These are phyloP conservation scores for Cymodocea nodosa DNA, from an alignment of 116 monocot genomes.

Conservation along the genomic window DNA sequence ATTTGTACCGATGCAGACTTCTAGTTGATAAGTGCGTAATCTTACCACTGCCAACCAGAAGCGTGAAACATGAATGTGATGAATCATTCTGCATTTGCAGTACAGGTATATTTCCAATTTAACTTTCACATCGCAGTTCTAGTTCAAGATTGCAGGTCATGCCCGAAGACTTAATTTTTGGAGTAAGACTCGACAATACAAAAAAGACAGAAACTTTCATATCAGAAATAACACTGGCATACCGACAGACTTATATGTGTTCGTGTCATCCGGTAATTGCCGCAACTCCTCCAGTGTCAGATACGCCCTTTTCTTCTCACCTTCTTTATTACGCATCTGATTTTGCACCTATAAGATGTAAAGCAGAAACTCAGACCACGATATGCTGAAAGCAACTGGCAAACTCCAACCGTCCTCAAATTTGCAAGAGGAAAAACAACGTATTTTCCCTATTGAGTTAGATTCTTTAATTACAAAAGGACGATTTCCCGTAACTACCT, in stretches of 20 bases:
- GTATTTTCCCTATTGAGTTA: neutral
- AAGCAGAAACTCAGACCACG: neutral
- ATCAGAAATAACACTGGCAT: conserved; percentile 2
- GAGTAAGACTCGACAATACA: too few relatives aligned
- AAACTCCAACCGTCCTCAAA: neutral
- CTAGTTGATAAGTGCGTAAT: too few relatives aligned
- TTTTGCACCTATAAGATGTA: conserved; percentile 50
- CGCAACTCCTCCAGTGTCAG: conserved; percentile 84
- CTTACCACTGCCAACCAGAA: too few relatives aligned
- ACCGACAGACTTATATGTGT: conserved; percentile 95
- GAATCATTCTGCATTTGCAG: too few relatives aligned
- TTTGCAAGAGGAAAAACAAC: neutral
- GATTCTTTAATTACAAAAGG: neutral
- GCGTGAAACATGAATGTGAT: too few relatives aligned
- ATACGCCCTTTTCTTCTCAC: conserved; percentile 93
- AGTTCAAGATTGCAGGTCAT: too few relatives aligned
- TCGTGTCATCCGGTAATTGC: conserved; percentile 69
- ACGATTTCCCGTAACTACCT: conserved; percentile 1
- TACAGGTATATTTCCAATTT: too few relatives aligned
- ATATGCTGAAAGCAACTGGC: neutral
- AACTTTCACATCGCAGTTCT: too few relatives aligned
- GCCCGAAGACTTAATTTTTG: too few relatives aligned
- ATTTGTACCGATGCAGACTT: too few relatives aligned
- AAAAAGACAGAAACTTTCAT: too few relatives aligned
- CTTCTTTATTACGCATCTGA: conserved; percentile 82